phyloP scores from a whole-genome alignment of 2,329 filamentous ascomycete genomes.

The Neonectria coccinea region DNA sequence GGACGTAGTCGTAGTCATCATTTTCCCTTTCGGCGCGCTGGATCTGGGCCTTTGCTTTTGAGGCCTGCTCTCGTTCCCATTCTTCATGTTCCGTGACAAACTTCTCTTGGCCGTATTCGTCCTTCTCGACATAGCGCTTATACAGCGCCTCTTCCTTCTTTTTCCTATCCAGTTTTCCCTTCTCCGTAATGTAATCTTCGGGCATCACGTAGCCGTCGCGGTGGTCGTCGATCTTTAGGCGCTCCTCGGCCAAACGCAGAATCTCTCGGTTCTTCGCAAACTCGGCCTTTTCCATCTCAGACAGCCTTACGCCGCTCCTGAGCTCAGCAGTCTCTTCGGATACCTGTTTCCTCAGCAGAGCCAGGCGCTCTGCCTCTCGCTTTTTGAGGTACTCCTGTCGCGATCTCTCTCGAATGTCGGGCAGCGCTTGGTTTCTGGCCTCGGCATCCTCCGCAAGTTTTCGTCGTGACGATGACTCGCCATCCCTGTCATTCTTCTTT shows the following conservation, averaged over 20 bases:
- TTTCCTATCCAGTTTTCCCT: conserved; percentile 87
- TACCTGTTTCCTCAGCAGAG: conserved; percentile 89
- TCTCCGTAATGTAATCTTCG: conserved; percentile 94
- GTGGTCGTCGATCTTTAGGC: conserved; percentile 89
- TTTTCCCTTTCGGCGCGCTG: conserved; percentile 78
- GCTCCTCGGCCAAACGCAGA: conserved; percentile 83
- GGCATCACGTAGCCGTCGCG: conserved; percentile 93
- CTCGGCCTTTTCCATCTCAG: conserved; percentile 83
- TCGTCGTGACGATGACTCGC: conserved; percentile 68
- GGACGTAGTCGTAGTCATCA: conserved; percentile 91
- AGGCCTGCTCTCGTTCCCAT: conserved; percentile 91
- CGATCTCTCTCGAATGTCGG: conserved; percentile 84
- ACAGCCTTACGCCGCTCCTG: conserved; percentile 78
- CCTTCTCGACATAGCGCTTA: conserved; percentile 87
- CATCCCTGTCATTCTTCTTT: conserved; percentile 73
- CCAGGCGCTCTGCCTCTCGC: conserved; percentile 85
- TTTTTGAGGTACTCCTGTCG: conserved; percentile 95
- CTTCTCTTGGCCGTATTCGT: conserved; percentile 88
- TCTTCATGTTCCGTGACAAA: conserved; percentile 95
- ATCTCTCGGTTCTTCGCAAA: conserved; percentile 91
- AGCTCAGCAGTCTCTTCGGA: conserved; percentile 87
- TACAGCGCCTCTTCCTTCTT: conserved; percentile 92
- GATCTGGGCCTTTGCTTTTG: conserved; percentile 90
- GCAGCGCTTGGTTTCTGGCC: conserved; percentile 77
- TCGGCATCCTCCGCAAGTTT: conserved; percentile 65